Percentiles rank a stretch among this genome's conserved stretches.
These are phyloP conservation scores for Adiantum capillusveneris DNA, from an alignment of 75 land plant species.

Conservation along the genomic window DNA sequence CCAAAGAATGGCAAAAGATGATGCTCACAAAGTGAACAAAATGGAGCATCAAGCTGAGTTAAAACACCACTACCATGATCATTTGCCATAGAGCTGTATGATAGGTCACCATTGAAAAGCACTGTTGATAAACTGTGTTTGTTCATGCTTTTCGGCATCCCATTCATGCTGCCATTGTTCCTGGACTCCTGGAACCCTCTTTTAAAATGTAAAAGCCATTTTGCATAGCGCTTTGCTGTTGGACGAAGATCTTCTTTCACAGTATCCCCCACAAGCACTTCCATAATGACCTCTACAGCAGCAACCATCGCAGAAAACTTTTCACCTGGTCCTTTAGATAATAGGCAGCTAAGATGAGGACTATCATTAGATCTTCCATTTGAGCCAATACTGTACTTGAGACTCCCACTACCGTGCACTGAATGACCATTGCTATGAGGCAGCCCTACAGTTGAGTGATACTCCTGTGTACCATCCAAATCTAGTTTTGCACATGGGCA, in stretches of 20 bases:
- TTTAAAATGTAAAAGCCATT: slow-evolving; percentile 68
- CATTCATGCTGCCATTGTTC: neutral
- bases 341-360: no score
- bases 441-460: no score
- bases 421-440: slow-evolving; percentile 1
- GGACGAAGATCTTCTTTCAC: slow-evolving; percentile 48
- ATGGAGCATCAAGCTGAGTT: slow-evolving; percentile 54
- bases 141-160: neutral
- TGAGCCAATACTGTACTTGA: no score
- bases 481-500: slow-evolving; percentile 32
- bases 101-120: no score
- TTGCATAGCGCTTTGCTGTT: slow-evolving; percentile 65
- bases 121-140: neutral
- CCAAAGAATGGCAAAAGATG: slow-evolving; percentile 91
- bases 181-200: slow-evolving; percentile 1
- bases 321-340: slow-evolving; percentile 5
- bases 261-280: slow-evolving; percentile 59
- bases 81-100: slow-evolving; percentile 1
- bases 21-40: slow-evolving; percentile 90
- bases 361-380: no score
- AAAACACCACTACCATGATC: slow-evolving; percentile 9
- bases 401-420: no score
- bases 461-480: neutral
- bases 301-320: slow-evolving; percentile 39
- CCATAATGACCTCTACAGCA: slow-evolving; percentile 51